Base-by-base conservation (phyloP, 345 rosid genomes). In the Pugionium cornutum region DNA sequence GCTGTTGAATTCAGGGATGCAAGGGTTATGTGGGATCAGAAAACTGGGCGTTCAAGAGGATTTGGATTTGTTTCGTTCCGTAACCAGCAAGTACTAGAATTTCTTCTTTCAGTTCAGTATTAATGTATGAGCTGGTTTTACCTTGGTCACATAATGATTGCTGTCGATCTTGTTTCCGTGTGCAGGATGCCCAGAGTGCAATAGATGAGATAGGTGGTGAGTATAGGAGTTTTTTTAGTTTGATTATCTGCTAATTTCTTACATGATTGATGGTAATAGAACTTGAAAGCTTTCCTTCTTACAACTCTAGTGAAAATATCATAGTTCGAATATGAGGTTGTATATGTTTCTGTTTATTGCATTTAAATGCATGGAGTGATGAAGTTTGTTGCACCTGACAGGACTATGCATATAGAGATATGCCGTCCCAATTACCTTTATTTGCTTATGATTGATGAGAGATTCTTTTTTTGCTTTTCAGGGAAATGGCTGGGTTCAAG, bases 401-500 rank as follows among this genome's bases (percentile, higher is more conserved):
- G 28, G 50, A 59, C 4, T 31, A 31, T 25, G 43, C 35, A 6
- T 40, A 41, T 9, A 25, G 5, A 45, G 8, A 55, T 18, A 9
- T 40, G 35, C 28, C 2, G 32, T 46, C 62, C 33, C 26, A 48
- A 29, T 28, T 40, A 1, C 37, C 6, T 34, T 36, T 62, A 34
- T 34, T 42, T 29, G 70, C 58, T 42, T 5, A 29, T 29, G 46
- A 25, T 57, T 57, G 59, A 36, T 57, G 39, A 27, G 36, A 53
- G 34, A 4, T 33, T 73, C 9, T 42, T 31, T 89, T 55, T 95
- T 96, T 6, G 50, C 30, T 31, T 48, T 80, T 53, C 64, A 89
- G 97, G 98, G 54, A 92, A 84, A 82, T 89, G 97, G 95, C 92
- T 89, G 53, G 97, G 98, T 6, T 84, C 87, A 27, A 79, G 98